A percentile compares a stretch with the other conserved stretches of the same genome.
These are phyloP conservation scores for Oryza nivara DNA, from an alignment of 176 grass and related monocot species.

Conservation along the genomic window DNA sequence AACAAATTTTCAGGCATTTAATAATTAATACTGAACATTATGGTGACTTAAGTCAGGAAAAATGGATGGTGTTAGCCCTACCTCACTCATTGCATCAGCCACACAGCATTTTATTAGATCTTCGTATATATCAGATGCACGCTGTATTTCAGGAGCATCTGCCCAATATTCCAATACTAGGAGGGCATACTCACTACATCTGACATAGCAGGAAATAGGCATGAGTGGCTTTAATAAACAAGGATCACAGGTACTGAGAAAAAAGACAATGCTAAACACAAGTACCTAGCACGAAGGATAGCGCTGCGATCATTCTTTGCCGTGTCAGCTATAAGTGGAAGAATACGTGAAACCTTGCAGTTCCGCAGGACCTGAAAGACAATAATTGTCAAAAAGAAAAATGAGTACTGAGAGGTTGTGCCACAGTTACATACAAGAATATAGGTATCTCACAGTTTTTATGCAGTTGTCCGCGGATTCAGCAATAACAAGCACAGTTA, in stretches of 20 bases:
- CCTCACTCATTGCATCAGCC: conserved; percentile 93
- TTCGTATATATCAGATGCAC: conserved; percentile 82
- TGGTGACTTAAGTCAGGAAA: conserved; percentile 22
- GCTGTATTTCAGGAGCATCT: conserved; percentile 92
- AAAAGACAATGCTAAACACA: conserved; percentile 31
- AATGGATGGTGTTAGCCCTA: conserved; percentile 38
- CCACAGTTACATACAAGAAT: conserved; percentile 27
- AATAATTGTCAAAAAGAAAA: conserved; percentile 47
- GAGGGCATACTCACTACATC: conserved; percentile 91
- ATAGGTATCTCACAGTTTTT: conserved; percentile 77
- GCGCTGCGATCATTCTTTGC: conserved; percentile 72
- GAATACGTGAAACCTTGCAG: conserved; percentile 76
- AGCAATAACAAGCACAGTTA: conserved; percentile 93
- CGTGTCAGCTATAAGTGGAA: conserved; percentile 62
- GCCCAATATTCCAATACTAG: conserved; percentile 91
- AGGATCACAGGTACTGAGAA: neutral
- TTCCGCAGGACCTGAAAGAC: conserved; percentile 74
- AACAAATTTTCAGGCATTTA: neutral
- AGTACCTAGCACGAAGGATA: conserved; percentile 84
- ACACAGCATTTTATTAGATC: conserved; percentile 86
- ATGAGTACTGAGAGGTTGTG: conserved; percentile 12
- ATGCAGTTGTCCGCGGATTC: conserved; percentile 89
- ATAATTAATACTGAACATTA: conserved; percentile 20
- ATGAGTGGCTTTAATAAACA: conserved; percentile 39
- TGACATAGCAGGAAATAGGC: conserved; percentile 42